These are phyloP conservation scores for Entophlyctis luteolus DNA, from an alignment of 192 early-diverging fungal genomes.

Conservation along the genomic window DNA sequence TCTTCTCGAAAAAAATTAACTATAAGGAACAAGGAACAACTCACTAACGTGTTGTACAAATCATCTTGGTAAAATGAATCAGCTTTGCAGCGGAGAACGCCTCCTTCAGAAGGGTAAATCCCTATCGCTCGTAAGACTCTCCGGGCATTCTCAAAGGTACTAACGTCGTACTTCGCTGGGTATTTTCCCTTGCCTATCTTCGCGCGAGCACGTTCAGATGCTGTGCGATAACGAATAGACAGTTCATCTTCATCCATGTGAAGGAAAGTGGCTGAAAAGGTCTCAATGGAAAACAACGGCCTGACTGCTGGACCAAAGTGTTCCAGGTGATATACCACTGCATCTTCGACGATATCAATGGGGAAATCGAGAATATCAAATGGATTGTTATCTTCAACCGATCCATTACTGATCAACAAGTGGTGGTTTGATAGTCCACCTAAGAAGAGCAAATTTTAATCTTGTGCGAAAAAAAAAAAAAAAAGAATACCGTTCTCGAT, in stretches of 20 bases:
- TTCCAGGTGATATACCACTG: slow-evolving; percentile 6
- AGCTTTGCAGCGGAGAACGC: slow-evolving; percentile 13
- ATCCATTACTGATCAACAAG: neutral
- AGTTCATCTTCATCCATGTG: neutral
- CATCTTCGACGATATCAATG: slow-evolving; percentile 12
- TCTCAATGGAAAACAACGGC: neutral
- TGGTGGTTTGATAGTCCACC: slow-evolving; percentile 23
- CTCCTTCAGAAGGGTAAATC: neutral
- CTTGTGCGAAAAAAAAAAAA: neutral
- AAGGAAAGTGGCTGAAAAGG: neutral
- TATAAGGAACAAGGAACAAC: too few species aligned
- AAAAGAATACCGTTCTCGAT: neutral
- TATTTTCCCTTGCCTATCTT: slow-evolving; percentile 1
- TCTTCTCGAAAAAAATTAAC: too few species aligned
- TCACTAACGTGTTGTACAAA: neutral
- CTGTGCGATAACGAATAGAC: neutral
- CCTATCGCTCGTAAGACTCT: slow-evolving; percentile 1
- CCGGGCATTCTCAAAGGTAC: neutral
- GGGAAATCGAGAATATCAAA: slow-evolving; percentile 12
- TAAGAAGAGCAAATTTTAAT: neutral
- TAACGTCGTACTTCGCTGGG: slow-evolving; percentile 3
- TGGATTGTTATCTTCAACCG: slow-evolving; percentile 8
- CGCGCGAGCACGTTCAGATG: neutral
- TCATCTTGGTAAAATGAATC: slow-evolving; percentile 21
- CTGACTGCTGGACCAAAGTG: slow-evolving; percentile 15